Conservation (phyloP, 495 filamentous ascomycete genomes). For the Aspergillus biplanus region DNA sequence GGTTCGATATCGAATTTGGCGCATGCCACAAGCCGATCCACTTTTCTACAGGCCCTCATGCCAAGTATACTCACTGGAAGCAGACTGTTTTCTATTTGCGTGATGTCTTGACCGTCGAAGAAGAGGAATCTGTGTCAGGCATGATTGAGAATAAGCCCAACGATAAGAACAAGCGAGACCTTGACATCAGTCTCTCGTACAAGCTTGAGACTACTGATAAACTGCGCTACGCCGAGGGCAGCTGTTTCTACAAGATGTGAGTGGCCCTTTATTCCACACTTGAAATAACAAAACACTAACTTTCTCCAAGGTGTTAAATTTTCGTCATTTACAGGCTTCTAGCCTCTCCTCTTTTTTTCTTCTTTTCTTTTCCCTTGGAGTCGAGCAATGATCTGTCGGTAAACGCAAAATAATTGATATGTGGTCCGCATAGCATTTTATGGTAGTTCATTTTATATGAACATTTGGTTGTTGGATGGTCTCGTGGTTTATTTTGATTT, state of each 20-base stretch:
- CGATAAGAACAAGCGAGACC: slow-evolving; percentile 88
- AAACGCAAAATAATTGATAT: slow-evolving; percentile 17
- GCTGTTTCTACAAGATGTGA: slow-evolving; percentile 89
- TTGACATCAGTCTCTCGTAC: slow-evolving; percentile 90
- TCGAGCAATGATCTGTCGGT: slow-evolving; percentile 17
- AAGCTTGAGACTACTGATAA: slow-evolving; percentile 74
- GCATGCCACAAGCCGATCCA: slow-evolving; percentile 86
- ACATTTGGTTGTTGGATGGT: slow-evolving; percentile 27
- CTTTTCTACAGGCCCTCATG: slow-evolving; percentile 87
- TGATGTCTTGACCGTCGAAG: slow-evolving; percentile 82
- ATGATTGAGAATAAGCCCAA: slow-evolving; percentile 83
- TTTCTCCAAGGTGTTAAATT: slow-evolving; percentile 47
- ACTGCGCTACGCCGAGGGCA: slow-evolving; percentile 67
- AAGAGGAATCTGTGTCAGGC: slow-evolving; percentile 73
- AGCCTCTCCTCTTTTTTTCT: slow-evolving; percentile 21
- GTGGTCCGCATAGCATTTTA: slow-evolving; percentile 40
- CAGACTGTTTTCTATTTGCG: slow-evolving; percentile 90
- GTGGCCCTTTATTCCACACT: slow-evolving; percentile 15
- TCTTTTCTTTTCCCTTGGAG: slow-evolving; percentile 25
- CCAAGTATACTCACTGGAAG: slow-evolving; percentile 95
- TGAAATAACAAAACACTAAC: slow-evolving; percentile 30
- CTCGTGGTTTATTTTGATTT: slow-evolving; percentile 23
- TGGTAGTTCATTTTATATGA: slow-evolving; percentile 26
- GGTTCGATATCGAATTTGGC: slow-evolving; percentile 98
- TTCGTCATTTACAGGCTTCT: slow-evolving; percentile 25